A percentile compares a stretch with the other conserved stretches of the same genome.
Conservation (phyloP, 2,329 filamentous ascomycete species). For the Microdochium paspali region DNA sequence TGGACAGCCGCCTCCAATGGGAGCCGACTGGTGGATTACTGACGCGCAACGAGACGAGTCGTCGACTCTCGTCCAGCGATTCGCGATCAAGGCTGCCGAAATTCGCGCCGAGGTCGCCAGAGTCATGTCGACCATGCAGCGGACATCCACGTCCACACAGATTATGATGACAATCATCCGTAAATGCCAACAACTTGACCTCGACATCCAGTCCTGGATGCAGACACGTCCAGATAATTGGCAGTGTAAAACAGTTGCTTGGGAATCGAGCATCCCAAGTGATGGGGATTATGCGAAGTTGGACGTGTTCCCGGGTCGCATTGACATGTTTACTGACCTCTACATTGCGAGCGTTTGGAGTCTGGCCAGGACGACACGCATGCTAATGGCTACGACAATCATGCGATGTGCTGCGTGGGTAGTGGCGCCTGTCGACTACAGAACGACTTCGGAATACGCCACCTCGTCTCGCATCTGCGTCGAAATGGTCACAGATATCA, state of each 20-base stretch:
- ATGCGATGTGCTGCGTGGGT: slow-evolving; percentile 53
- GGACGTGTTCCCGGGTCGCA: slow-evolving; percentile 49
- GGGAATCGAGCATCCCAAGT: slow-evolving; percentile 41
- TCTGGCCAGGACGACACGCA: slow-evolving; percentile 39
- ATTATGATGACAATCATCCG: slow-evolving; percentile 41
- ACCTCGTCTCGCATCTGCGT: slow-evolving; percentile 39
- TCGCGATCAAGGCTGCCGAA: slow-evolving; percentile 45
- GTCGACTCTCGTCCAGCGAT: slow-evolving; percentile 36
- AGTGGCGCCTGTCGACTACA: slow-evolving; percentile 50
- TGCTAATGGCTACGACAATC: slow-evolving; percentile 44
- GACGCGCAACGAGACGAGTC: slow-evolving; percentile 39
- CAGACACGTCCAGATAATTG: slow-evolving; percentile 38
- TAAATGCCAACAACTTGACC: slow-evolving; percentile 41
- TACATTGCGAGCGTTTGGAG: slow-evolving; percentile 52
- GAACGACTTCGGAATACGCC: slow-evolving; percentile 53
- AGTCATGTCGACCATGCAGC: slow-evolving; percentile 33
- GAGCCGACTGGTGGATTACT: slow-evolving; percentile 49
- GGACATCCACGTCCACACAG: slow-evolving; percentile 39
- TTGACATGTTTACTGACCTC: slow-evolving; percentile 50
- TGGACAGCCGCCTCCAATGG: slow-evolving; percentile 41
- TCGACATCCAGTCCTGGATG: slow-evolving; percentile 42
- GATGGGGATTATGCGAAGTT: slow-evolving; percentile 40
- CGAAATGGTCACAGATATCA: slow-evolving; percentile 47
- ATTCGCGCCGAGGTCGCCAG: slow-evolving; percentile 44
- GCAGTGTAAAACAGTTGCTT: slow-evolving; percentile 41